Evolutionary conservation across 169 alveolate genomes (phyloP), one percentile per base, ranked within the genome.

Genomic region (Theileria equi): DNA sequence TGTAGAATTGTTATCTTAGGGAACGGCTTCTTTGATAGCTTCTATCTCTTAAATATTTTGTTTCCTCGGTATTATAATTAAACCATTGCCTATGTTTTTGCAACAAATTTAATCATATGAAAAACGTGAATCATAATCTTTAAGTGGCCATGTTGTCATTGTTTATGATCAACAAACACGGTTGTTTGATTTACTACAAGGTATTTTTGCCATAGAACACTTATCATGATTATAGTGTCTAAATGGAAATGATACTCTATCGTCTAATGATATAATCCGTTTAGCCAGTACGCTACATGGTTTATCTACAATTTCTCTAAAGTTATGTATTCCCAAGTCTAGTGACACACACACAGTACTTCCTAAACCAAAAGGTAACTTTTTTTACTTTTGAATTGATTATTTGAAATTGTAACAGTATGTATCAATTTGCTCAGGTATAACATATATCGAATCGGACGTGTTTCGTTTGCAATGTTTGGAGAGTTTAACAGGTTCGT

Each of bases 261-360:
- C 94, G 29, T 89, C 96, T 35, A 94, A 94, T 70, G 98, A 94
- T 66, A 90, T 85, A 8, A 93, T 94, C 57, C 74, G 98, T 38
- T 80, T 94, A 40, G 98, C 98, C 11, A 93, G 98, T 49, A 94
- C 98, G 52, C 90, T 94, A 47, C 98, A 94, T 80, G 97, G 98
- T 21, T 80, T 94, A 57, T 90, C 95, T 21, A 92, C 97, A 19
- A 94, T 94, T 17, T 92, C 98, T 25, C 90, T 92, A 28, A 90
- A 93, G 54, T 81, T 94, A 32, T 90, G 95, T 17, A 80, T 79
- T 29, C 70, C 82, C 49, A 61, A 80, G 35, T 34, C 53, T 36
- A 65, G 29, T 21, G 26, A 38, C 5, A 29, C 23, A 38, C 11
- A 26, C 4, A 3, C 76, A 1, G 26, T 67, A 26, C 26, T 77